A percentile compares a stretch with the other conserved stretches of the same genome.
Evolutionary conservation across 148 eudicot species (phyloP).

Genomic region (Pouteria glomerata): DNA sequence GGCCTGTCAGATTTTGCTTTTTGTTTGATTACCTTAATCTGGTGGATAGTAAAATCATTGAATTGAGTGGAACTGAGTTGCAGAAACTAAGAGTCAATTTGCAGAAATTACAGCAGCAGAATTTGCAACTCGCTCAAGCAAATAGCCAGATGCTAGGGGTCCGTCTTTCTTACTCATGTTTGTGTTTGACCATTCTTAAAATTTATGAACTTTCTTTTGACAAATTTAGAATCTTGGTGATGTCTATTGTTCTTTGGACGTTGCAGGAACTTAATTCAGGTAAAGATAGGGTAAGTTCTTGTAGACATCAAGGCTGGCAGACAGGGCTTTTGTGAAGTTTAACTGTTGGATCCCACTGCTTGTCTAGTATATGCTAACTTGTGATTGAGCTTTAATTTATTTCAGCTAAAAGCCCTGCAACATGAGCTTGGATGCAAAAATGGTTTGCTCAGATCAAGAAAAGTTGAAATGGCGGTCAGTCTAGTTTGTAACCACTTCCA

Average conservation of each 20-base stretch:
- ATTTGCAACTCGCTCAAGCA: slow-evolving; percentile 53
- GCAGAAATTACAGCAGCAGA: slow-evolving; percentile 56
- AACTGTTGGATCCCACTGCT: background rate
- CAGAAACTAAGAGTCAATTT: slow-evolving; percentile 39
- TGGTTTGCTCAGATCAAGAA: slow-evolving; percentile 30
- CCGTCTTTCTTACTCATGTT: slow-evolving; percentile 13
- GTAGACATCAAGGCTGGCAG: background rate
- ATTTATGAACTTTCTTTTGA: background rate
- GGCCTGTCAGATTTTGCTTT: background rate
- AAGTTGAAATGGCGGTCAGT: slow-evolving; percentile 30
- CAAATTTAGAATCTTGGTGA: background rate
- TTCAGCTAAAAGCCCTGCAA: slow-evolving; percentile 38
- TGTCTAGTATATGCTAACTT: slow-evolving; percentile 7
- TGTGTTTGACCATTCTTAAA: background rate
- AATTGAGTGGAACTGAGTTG: slow-evolving; percentile 41
- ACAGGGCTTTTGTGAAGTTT: background rate
- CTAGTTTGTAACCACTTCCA: background rate
- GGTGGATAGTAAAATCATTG: slow-evolving; percentile 45
- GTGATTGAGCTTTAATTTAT: background rate
- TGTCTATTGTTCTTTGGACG: background rate
- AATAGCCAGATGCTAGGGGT: slow-evolving; percentile 52
- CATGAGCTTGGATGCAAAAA: slow-evolving; percentile 46
- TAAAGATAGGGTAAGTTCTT: slow-evolving; percentile 45
- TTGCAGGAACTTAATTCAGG: slow-evolving; percentile 44
- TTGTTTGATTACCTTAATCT: slow-evolving; percentile 16